phyloP scores from a whole-genome alignment of 2,329 filamentous ascomycete genomes.

The Aspergillus sclerotialis region DNA sequence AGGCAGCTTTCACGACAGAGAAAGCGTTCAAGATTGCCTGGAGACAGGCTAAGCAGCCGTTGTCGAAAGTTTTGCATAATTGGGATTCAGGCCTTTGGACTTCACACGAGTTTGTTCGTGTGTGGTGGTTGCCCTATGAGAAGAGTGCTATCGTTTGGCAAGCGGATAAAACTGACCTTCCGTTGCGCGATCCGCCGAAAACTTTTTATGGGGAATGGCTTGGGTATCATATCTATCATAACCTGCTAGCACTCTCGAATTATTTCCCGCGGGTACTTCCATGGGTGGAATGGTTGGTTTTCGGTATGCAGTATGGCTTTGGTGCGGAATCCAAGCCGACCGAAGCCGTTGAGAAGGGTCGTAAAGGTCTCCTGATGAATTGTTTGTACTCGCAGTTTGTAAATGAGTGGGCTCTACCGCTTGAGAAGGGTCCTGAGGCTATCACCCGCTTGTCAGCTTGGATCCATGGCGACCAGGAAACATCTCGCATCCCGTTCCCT shows the following conservation, averaged over 20 bases:
- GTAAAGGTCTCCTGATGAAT: constrained; percentile 83
- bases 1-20: constrained; percentile 77
- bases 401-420: constrained; percentile 93
- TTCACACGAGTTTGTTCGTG: constrained; percentile 77
- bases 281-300: constrained; percentile 91
- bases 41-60: constrained; percentile 69
- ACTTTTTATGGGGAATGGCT: constrained; percentile 76
- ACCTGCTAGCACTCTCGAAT: constrained; percentile 73
- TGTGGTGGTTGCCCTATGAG: constrained; percentile 97
- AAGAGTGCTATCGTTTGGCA: constrained; percentile 82
- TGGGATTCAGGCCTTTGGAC: constrained; percentile 78
- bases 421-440: constrained; percentile 79
- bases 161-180: constrained; percentile 67
- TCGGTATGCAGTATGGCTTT: constrained; percentile 97
- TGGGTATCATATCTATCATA: constrained; percentile 88
- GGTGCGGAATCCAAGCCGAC: constrained; percentile 55
- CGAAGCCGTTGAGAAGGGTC: constrained; percentile 71
- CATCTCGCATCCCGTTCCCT: constrained; percentile 71
- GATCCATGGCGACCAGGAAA: constrained; percentile 68
- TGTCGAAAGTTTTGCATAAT: constrained; percentile 59
- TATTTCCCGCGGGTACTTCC: constrained; percentile 73
- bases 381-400: constrained; percentile 98
- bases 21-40: constrained; percentile 79
- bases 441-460: constrained; percentile 76
- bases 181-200: constrained; percentile 51